Conservation (phyloP, 1,139 yeast species). For the Yamadazyma blattariae region DNA sequence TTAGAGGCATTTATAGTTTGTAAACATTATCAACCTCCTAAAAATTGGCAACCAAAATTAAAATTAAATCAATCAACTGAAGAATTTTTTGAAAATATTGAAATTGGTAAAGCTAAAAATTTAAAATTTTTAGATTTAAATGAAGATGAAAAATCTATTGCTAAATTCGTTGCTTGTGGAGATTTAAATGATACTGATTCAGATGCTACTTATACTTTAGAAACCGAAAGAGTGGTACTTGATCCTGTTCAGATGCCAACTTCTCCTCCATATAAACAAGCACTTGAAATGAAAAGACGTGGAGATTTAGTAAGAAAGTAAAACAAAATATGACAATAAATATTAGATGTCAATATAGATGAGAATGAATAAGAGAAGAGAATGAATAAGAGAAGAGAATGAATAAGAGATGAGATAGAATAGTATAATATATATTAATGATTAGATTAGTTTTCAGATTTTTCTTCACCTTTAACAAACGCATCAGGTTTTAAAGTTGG, state of each 20-base stretch:
- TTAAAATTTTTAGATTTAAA: constrained; percentile 40
- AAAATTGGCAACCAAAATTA: constrained; percentile 73
- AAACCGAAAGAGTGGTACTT: constrained; percentile 46
- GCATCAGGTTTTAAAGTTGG: constrained; percentile 97
- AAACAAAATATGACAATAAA: too few species aligned
- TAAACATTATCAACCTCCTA: constrained; percentile 76
- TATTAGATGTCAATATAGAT: neutral
- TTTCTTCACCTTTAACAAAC: constrained; percentile 39
- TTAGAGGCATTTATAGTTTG: constrained; percentile 93
- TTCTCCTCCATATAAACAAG: constrained; percentile 93
- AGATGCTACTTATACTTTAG: constrained; percentile 87
- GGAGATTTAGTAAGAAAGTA: constrained; percentile 4
- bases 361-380: too few species aligned
- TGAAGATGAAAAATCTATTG: constrained; percentile 67
- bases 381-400: too few species aligned
- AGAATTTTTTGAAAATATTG: constrained; percentile 71
- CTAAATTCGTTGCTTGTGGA: constrained; percentile 92
- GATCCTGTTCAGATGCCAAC: constrained; percentile 95
- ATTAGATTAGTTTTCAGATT: constrained; percentile 14
- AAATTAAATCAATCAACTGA: constrained; percentile 65
- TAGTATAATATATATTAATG: too few species aligned
- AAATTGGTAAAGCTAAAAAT: constrained; percentile 53
- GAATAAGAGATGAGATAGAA: too few species aligned
- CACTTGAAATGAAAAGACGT: constrained; percentile 76
- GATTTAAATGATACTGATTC: constrained; percentile 84